Evolutionary conservation across 106 monocot species (phyloP), one percentile per base, ranked within the genome.

Genomic region (Dendrobium catenatum): DNA sequence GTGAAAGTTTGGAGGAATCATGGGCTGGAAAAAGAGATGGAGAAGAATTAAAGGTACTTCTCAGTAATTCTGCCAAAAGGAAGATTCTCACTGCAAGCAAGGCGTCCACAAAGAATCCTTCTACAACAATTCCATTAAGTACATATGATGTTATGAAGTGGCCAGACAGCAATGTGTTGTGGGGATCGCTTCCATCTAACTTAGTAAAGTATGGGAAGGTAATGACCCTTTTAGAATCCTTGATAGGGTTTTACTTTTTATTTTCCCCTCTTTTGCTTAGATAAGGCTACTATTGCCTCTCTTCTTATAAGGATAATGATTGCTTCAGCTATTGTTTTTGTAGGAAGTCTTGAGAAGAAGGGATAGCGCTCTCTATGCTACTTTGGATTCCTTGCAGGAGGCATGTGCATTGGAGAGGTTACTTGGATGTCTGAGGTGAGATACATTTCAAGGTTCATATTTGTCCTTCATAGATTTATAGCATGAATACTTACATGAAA

Each of bases 191-290:
- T 54, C 80, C 91, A 17, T 77, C 79, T 54, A 87, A 41, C 43
- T 83, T 91, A 79, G 44, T 82, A 51, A 89, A 87, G 76, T 76
- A 81, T 47, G 91, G 87, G 42, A 91, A 86, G 89, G 91, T 91
- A 81, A 37, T 13, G 16, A 37, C 37, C 26, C 72, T 33, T 72
- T 15, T 37, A 11, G 26, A 79, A 9, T 1, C 9, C 33, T 40
- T 72, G 0, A 10, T 3, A 27, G 15, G 26, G 26, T 20, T 5
- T 66, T 26, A 40, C 40, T 56, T 24, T 51, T 51, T 51, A 0
- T 13, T 51, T 15, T 15, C 13, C 51, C 15, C 51, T 51, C 51
- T 51, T 51, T 48, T 51, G 10, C 51, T 51, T 51, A 51, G 16
- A 51, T 0, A 13, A 51, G 10, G 56, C 40, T 24, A 2, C 22